Evolutionary conservation across 1,139 yeast genomes (phyloP), one percentile per base, ranked within the genome.

Genomic region (Blastobotrys serpentis): DNA sequence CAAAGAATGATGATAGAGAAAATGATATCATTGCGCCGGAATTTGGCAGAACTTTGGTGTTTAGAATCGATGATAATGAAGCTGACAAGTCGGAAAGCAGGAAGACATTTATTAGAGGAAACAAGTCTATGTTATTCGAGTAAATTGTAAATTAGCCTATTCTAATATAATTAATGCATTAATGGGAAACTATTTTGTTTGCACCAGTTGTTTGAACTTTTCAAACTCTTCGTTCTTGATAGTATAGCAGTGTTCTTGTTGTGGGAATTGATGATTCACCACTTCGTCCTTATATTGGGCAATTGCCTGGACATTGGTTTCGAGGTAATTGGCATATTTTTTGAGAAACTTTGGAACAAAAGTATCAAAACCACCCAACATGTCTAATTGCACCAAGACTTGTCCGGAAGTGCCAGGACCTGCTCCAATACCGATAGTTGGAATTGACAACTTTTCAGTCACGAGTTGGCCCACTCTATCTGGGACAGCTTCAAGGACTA

Each of bases 341-440:
- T 87, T 86, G 29, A 88, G 90, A 67, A 92, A 90, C 64, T 84
- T 86, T 1, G 96, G 89, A 14, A 68, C 61, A 42, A 73, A 77
- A 1, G 70, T 69, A 18, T 82, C 81, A 44, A 79, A 77, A 19
- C 74, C 75, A 0, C 96, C 96, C 38, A 92, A 71, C 70, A 86
- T 63, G 63, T 92, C 98, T 1, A 89, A 79, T 63, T 86, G 82
- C 0, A 92, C 98, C 44, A 92, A 74, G 1, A 92, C 96, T 65
- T 92, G 98, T 0, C 96, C 98, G 30, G 88, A 81, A 13, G 92
- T 84, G 10, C 69, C 69, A 16, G 83, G 81, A 0, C 98, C 98
- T 0, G 98, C 97, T 4, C 98, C 98, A 47, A 92, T 92, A 4
- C 98, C 98, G 55, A 92, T 89, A 1, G 95, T 87, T 0, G 98